phyloP scores from a whole-genome alignment of 352 stramenopile genomes.

The Globisporangium heterothallicum region DNA sequence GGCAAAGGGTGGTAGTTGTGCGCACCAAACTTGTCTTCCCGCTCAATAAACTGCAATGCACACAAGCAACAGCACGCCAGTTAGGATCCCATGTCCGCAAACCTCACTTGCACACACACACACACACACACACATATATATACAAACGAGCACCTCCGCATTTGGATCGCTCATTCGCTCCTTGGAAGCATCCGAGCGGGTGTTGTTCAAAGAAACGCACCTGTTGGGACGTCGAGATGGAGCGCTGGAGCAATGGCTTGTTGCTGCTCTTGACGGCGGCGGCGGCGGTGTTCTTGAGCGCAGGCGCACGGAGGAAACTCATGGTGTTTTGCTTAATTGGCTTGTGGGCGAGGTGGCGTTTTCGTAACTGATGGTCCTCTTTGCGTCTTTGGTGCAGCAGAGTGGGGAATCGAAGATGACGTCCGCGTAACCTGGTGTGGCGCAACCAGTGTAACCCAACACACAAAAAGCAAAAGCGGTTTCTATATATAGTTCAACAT shows the following conservation, averaged over 20 bases:
- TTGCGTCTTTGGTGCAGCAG: too few relatives aligned
- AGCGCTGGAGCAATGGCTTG: slow-evolving; percentile 17
- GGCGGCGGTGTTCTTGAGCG: not conserved
- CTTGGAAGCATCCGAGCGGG: not conserved
- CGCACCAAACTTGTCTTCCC: slow-evolving; percentile 91
- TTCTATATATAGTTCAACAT: too few relatives aligned
- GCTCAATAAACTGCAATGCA: slow-evolving; percentile 58
- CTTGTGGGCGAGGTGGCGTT: not conserved
- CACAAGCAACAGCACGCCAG: not conserved
- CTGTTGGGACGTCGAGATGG: slow-evolving; percentile 36
- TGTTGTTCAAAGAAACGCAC: slow-evolving; percentile 10
- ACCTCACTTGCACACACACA: slow-evolving; percentile 6
- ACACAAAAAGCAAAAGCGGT: too few relatives aligned
- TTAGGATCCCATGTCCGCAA: not conserved
- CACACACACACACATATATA: not conserved
- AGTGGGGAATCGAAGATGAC: too few relatives aligned
- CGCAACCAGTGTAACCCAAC: too few relatives aligned
- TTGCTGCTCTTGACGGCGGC: slow-evolving; percentile 5
- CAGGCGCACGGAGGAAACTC: not conserved
- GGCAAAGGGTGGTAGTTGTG: slow-evolving; percentile 99
- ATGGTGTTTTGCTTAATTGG: too few relatives aligned
- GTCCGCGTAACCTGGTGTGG: not conserved
- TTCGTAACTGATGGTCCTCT: not conserved
- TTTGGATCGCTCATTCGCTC: too few relatives aligned
- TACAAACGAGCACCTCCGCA: too few relatives aligned